Evolutionary conservation across 257 asterid genomes (phyloP).

Genomic region (Buddleja alternifolia): DNA sequence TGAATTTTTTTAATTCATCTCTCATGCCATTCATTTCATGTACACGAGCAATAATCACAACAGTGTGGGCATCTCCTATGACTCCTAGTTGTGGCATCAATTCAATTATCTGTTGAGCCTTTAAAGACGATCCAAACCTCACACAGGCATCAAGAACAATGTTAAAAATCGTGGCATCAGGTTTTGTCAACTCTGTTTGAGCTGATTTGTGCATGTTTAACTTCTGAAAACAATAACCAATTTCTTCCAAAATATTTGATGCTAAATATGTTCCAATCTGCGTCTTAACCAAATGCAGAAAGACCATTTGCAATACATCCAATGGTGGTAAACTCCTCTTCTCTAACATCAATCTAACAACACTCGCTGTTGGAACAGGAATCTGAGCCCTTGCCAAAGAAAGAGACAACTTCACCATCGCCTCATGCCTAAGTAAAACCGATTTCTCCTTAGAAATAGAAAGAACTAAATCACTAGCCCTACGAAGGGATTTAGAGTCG

Average conservation of each 20-base stretch:
- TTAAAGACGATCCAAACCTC: conserved; percentile 63
- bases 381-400: conserved; percentile 80
- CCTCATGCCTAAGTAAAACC: conserved; percentile 44
- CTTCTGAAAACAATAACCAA: conserved; percentile 42
- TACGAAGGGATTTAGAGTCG: conserved; percentile 57
- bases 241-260: conserved; percentile 69
- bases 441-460: conserved; percentile 58
- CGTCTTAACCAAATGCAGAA: conserved; percentile 80
- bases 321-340: conserved; percentile 51
- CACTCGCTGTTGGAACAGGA: conserved; percentile 54
- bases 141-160: conserved; percentile 83
- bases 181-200: conserved; percentile 43
- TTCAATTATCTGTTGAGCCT: conserved; percentile 72
- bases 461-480: conserved; percentile 60
- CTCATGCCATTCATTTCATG: conserved; percentile 73
- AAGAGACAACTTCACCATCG: conserved; percentile 62
- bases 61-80: conserved; percentile 72
- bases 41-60: conserved; percentile 57
- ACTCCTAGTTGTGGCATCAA: conserved; percentile 74
- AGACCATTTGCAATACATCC: conserved; percentile 47
- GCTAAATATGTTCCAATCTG: conserved; percentile 62
- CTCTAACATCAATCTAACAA: conserved; percentile 63
- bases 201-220: conserved; percentile 38
- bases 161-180: conserved; percentile 63
- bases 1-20: conserved; percentile 75